Conservation (phyloP, 2,329 filamentous ascomycete genomes). For the Ophiostoma fasciatum region DNA sequence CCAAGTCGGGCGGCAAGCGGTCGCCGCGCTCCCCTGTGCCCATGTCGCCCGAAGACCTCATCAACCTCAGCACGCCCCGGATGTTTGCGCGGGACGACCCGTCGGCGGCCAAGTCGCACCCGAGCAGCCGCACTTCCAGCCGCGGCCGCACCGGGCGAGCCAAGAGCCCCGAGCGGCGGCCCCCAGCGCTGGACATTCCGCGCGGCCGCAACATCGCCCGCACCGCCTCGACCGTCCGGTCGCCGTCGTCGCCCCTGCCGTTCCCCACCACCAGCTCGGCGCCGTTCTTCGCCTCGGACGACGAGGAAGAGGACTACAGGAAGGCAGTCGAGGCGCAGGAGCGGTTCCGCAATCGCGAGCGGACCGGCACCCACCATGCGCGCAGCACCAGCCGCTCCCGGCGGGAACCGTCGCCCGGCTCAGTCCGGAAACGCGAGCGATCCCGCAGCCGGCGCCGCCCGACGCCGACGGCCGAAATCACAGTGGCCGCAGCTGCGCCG, state of each 20-base stretch:
- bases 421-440: slow-evolving; percentile 13
- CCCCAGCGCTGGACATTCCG: slow-evolving; percentile 27
- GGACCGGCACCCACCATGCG: slow-evolving; percentile 19
- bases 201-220: slow-evolving; percentile 51
- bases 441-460: slow-evolving; percentile 14
- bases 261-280: slow-evolving; percentile 47
- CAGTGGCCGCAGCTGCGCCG: slow-evolving; percentile 1
- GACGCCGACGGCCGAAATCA: neutral
- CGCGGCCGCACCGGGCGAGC: slow-evolving; percentile 26
- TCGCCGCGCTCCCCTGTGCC: slow-evolving; percentile 86
- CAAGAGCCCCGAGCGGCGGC: slow-evolving; percentile 31
- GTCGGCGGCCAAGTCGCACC: slow-evolving; percentile 19
- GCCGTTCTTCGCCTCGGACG: slow-evolving; percentile 38
- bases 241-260: slow-evolving; percentile 68
- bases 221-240: slow-evolving; percentile 44
- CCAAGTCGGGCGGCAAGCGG: slow-evolving; percentile 52
- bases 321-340: slow-evolving; percentile 39
- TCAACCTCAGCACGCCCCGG: slow-evolving; percentile 40
- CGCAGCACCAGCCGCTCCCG: slow-evolving; percentile 31
- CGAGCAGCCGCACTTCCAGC: slow-evolving; percentile 33
- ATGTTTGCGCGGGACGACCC: slow-evolving; percentile 16
- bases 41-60: slow-evolving; percentile 82
- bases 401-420: slow-evolving; percentile 15
- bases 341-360: slow-evolving; percentile 35
- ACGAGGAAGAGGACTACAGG: slow-evolving; percentile 47